Conservation (phyloP, 768 basidiomycete species). For the Russula foetens region DNA sequence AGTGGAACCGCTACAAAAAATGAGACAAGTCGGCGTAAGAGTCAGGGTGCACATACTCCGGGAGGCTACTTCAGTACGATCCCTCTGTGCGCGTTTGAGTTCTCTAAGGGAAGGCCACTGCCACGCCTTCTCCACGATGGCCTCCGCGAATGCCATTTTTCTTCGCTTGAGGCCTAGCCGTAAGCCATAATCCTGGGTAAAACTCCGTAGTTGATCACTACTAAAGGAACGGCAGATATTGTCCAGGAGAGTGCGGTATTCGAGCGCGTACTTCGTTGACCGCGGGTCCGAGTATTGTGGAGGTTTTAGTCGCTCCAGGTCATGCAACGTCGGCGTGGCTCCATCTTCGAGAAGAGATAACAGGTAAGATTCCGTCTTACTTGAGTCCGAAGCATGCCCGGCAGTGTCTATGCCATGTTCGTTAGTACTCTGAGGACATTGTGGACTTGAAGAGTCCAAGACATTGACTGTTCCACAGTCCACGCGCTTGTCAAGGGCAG, state of each 20-base stretch:
- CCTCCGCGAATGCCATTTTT: slow-evolving; percentile 36
- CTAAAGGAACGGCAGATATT: slow-evolving; percentile 56
- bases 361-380: slow-evolving; percentile 48
- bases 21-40: not conserved
- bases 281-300: slow-evolving; percentile 31
- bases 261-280: slow-evolving; percentile 39
- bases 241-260: slow-evolving; percentile 47
- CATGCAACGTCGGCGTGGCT: slow-evolving; percentile 44
- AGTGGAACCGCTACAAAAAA: slow-evolving; percentile 43
- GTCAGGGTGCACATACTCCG: slow-evolving; percentile 34
- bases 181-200: slow-evolving; percentile 43
- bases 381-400: slow-evolving; percentile 31
- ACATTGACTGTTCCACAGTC: not conserved
- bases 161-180: slow-evolving; percentile 22
- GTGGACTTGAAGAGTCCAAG: not conserved
- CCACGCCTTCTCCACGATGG: slow-evolving; percentile 61
- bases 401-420: not conserved
- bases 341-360: slow-evolving; percentile 41
- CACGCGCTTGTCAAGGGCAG: not conserved
- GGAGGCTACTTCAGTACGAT: slow-evolving; percentile 39
- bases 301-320: slow-evolving; percentile 54
- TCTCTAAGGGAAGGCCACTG: slow-evolving; percentile 54
- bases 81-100: slow-evolving; percentile 41
- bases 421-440: not conserved
- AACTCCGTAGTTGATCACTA: slow-evolving; percentile 47